These are phyloP conservation scores for Salvia rosmarinus DNA, from an alignment of 257 asterid species.

Conservation along the genomic window DNA sequence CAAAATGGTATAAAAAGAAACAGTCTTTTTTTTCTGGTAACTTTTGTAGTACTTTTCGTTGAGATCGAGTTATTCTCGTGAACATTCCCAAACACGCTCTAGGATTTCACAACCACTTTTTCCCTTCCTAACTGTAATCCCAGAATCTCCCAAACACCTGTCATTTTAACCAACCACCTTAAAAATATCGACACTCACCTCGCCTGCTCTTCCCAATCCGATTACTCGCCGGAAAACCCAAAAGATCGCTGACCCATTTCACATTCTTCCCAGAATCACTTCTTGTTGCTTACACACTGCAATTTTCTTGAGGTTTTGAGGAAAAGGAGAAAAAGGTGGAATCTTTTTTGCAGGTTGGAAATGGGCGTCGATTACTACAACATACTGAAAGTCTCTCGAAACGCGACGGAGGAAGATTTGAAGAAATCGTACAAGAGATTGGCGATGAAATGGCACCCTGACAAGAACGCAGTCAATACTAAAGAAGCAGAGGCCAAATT, in stretches of 20 bases:
- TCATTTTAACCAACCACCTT: slow-evolving; percentile 42
- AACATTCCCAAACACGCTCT: slow-evolving; percentile 54
- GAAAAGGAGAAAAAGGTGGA: neutral
- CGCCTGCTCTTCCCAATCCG: slow-evolving; percentile 43
- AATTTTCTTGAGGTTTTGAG: neutral
- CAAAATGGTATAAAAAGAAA: too few relatives aligned
- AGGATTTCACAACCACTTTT: slow-evolving; percentile 40
- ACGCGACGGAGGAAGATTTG: slow-evolving; percentile 76
- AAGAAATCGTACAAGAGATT: slow-evolving; percentile 80
- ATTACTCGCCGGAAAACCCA: slow-evolving; percentile 32
- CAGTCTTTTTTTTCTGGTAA: too few relatives aligned
- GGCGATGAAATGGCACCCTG: slow-evolving; percentile 99
- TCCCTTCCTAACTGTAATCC: slow-evolving; percentile 14
- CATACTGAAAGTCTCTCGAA: slow-evolving; percentile 60
- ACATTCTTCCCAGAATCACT: neutral
- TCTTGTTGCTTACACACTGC: neutral
- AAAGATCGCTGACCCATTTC: neutral
- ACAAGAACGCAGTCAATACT: slow-evolving; percentile 72
- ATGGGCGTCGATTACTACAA: slow-evolving; percentile 91
- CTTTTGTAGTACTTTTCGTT: slow-evolving; percentile 22
- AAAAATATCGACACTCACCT: slow-evolving; percentile 43
- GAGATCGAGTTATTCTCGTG: slow-evolving; percentile 29
- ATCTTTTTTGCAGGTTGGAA: neutral
- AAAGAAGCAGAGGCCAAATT: slow-evolving; percentile 87
- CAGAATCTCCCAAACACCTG: slow-evolving; percentile 32